phyloP scores from a whole-genome alignment of 805 yeast species.

The Saccharomycopsis vini region DNA sequence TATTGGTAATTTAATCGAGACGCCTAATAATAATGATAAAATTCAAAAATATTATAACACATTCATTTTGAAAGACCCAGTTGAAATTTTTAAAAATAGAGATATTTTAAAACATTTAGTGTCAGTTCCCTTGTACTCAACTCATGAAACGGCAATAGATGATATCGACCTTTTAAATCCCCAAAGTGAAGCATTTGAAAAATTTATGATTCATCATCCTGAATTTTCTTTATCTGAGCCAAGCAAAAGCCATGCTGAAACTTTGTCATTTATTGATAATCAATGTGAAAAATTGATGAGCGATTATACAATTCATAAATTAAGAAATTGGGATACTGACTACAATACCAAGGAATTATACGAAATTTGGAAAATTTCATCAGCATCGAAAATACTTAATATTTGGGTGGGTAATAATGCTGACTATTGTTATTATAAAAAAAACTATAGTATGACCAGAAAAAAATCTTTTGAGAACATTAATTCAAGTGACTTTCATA shows the following conservation, averaged over 20 bases:
- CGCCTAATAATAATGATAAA: not conserved
- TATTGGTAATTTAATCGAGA: not conserved
- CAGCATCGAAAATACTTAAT: constrained; percentile 35
- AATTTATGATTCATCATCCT: no score
- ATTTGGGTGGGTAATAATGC: constrained; percentile 82
- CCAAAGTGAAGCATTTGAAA: no score
- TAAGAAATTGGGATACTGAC: constrained; percentile 60
- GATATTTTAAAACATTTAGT: no score
- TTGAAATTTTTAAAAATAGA: no score
- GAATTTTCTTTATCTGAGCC: no score
- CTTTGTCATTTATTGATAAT: not conserved
- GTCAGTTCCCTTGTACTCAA: no score
- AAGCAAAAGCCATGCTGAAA: no score
- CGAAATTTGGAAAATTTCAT: constrained; percentile 78
- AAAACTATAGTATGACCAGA: no score
- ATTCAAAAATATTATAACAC: constrained; percentile 16
- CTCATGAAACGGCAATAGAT: no score
- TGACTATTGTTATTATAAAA: constrained; percentile 47
- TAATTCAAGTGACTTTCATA: no score
- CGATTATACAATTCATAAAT: constrained; percentile 32
- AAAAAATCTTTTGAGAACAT: no score
- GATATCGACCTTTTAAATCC: no score
- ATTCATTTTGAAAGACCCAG: constrained; percentile 18
- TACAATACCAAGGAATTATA: constrained; percentile 63
- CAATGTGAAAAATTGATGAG: constrained; percentile 11